Base-by-base conservation (phyloP, 805 yeast genomes). In the Nakazawaea peltata region DNA sequence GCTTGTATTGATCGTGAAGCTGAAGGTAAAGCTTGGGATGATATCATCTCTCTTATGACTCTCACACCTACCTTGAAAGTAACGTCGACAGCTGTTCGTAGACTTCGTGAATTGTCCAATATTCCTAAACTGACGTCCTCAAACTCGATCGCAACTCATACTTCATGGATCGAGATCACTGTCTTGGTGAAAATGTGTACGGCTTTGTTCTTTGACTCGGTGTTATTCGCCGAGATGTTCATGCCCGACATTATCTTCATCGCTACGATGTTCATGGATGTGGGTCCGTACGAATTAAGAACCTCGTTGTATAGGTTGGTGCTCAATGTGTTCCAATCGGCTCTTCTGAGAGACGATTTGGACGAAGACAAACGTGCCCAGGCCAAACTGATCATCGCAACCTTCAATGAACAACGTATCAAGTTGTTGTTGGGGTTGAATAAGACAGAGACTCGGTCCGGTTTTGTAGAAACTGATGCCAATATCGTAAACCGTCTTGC, bases 1-100 rank as follows among this genome's bases (percentile, higher is more conserved):
- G 79, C 77, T 42, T 80, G 87, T 1, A 69, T 83, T 44, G 92
- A 82, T 44, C 74, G 79, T 48, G 81, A 80, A 44, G 77, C 85
- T n/a, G 85, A 80, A 44, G 81, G 79, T 4, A 69, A 73, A 26
- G 77, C 69, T 32, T 82, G 85, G 85, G 66, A 68, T 14, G 71
- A 69, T 31, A 68, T 77, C 5, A 67, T 80, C 2, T 67, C 80
- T 1, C 65, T 81, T n/a, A 60, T 85, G 43, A 69, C 80, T 1
- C 54, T 74, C 11, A 61, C 73, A 16, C 87, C 94, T 3, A 77
- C 90, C 1, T 62, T 78, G n/a, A 84, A 78, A 43, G 64, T 83
- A 2, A 77, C 86, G 47, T 79, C 84, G 6, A 67, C 72, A 33
- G 69, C 84, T 2, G 63, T 85, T 26, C 53, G 65, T 22, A 63